Base-by-base conservation (phyloP, 2,329 filamentous ascomycete species). In the Fusarium ambrosium region DNA sequence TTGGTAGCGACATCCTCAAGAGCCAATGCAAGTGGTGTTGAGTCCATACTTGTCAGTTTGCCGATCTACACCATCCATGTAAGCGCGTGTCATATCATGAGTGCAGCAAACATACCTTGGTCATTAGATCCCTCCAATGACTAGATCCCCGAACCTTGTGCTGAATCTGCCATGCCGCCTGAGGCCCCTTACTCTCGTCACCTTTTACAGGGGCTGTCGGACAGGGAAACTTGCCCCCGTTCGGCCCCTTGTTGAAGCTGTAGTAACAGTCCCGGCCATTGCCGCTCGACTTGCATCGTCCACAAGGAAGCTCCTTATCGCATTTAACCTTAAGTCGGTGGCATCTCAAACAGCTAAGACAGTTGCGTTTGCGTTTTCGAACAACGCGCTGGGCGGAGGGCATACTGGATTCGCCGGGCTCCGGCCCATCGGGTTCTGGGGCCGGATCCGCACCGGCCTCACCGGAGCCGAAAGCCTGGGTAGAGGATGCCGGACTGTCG, bases 291-390 rank as follows among this genome's bases (percentile, higher is more conserved):
- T 80, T 80, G 73, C 82, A 83, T 2, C 82, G 79, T 3, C 79
- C 80, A 53, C 82, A 83, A 4, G 82, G 82, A 55, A 83, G 71
- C 68, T 82, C 80, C 72, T 83, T 83, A 73, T 83, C 82, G 62
- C 82, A 83, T 65, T 83, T 83, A 55, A 83, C 81, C 62, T 83
- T 83, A 68, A 83, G 80, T 16, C 81, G 79, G 63, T 83, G 82
- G 63, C 82, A 83, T 36, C 82, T 79, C 32, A 81, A 64, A 32
- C 82, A 83, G 69, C 81, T 83, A 13, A 83, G 74, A 64, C 81
- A 82, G 48, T 81, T 82, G 39, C 82, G 79, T 70, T 83, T 83
- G 41, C 82, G 81, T 69, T 82, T 83, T 37, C 81, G 80, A 13
- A 82, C 69, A 29, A 82, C 70, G 16, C 80, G 79, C 56, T 76